phyloP scores from a whole-genome alignment of 805 yeast species.

The Sugiyamaella lignohabitans region DNA sequence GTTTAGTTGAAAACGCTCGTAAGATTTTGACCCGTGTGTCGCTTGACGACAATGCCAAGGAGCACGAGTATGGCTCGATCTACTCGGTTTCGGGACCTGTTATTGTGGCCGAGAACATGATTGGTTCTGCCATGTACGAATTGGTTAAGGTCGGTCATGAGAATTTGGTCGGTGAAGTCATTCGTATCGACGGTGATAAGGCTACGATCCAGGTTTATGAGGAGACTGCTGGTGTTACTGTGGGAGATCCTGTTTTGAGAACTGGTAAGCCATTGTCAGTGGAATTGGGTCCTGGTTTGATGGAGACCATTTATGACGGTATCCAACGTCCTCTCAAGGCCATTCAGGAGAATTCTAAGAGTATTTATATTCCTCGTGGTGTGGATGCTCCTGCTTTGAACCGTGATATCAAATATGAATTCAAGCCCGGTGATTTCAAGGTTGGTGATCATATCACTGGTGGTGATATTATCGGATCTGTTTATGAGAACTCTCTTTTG shows the following conservation, averaged over 20 bases:
- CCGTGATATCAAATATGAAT: constrained; percentile 77
- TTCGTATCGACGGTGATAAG: constrained; percentile 92
- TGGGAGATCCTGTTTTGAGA: constrained; percentile 97
- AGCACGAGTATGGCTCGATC: constrained; percentile 70
- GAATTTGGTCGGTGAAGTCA: constrained; percentile 95
- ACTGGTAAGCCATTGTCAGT: constrained; percentile 99
- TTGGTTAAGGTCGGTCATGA: constrained; percentile 97
- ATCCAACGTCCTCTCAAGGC: constrained; percentile 97
- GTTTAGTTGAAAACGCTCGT: constrained; percentile 95
- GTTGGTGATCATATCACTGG: constrained; percentile 98
- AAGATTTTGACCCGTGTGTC: constrained; percentile 84
- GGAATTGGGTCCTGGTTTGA: constrained; percentile 97
- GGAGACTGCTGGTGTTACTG: constrained; percentile 98
- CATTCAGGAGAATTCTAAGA: constrained; percentile 77
- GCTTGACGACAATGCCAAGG: constrained; percentile 60
- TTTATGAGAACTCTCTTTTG: constrained; percentile 87
- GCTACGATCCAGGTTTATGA: constrained; percentile 99
- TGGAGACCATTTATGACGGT: constrained; percentile 99
- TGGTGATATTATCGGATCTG: constrained; percentile 93
- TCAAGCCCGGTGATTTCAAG: constrained; percentile 68
- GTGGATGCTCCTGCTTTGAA: constrained; percentile 92
- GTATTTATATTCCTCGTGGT: constrained; percentile 98
- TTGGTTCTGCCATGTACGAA: constrained; percentile 99
- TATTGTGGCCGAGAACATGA: constrained; percentile 95
- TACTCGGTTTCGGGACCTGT: constrained; percentile 98